Percentiles rank a stretch among this genome's conserved stretches.
Evolutionary conservation across 148 eudicot species (phyloP).

Genomic region (Nepenthes mirabilis): DNA sequence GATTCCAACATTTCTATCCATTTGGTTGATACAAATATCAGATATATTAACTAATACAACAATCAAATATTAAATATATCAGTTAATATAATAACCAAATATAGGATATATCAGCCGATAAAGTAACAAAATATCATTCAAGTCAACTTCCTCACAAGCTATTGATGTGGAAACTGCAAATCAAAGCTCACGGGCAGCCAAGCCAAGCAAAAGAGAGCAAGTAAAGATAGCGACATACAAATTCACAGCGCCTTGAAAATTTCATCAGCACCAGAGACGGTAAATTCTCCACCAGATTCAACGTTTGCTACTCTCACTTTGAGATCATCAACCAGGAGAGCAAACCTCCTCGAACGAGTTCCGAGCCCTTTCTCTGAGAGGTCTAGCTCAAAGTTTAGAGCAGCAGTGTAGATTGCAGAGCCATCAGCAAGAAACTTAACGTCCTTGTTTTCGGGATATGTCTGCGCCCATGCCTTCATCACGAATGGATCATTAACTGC

Average conservation of each 20-base stretch:
- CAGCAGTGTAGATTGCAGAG: conserved; percentile 47
- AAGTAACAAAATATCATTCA: too few relatives aligned
- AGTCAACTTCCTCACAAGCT: too few relatives aligned
- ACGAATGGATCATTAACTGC: conserved; percentile 80
- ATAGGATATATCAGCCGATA: too few relatives aligned
- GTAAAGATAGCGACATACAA: too few relatives aligned
- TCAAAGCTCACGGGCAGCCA: too few relatives aligned
- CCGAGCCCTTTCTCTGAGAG: conserved; percentile 53
- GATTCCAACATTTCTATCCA: too few relatives aligned
- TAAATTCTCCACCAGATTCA: conserved; percentile 68
- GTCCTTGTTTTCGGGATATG: conserved; percentile 58
- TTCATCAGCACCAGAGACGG: conserved; percentile 66
- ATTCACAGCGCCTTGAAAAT: conserved; percentile 58
- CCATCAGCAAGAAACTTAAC: conserved; percentile 82
- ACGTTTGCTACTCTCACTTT: conserved; percentile 55
- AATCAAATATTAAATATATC: too few relatives aligned
- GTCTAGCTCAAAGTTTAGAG: conserved; percentile 78
- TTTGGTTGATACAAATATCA: too few relatives aligned
- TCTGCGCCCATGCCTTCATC: conserved; percentile 87
- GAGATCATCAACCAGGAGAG: conserved; percentile 60
- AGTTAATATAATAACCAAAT: too few relatives aligned
- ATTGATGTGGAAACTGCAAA: too few relatives aligned
- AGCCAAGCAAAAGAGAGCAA: too few relatives aligned
- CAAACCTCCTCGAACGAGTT: conserved; percentile 51
- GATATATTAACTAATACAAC: too few relatives aligned